A percentile compares a stretch with the other conserved stretches of the same genome.
phyloP scores from a whole-genome alignment of 352 stramenopile genomes.

The Aphanomyces stellatus region DNA sequence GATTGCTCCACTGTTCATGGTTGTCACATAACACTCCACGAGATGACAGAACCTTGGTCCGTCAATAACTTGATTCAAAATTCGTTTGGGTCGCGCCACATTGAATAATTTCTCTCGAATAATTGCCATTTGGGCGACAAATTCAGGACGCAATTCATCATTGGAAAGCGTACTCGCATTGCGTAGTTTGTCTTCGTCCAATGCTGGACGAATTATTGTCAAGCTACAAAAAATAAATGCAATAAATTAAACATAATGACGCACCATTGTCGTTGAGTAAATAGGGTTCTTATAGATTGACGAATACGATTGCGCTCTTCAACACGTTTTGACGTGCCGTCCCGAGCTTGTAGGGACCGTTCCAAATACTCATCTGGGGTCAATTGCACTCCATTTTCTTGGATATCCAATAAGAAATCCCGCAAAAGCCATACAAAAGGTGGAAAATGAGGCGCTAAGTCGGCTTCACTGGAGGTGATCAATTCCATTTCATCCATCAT shows the following conservation, averaged over 20 bases:
- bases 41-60: constrained; percentile 54
- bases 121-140: constrained; percentile 53
- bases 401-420: constrained; percentile 78
- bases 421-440: constrained; percentile 76
- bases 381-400: constrained; percentile 43
- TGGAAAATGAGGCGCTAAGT: constrained; percentile 67
- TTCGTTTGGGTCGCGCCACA: constrained; percentile 45
- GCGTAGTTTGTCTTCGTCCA: constrained; percentile 50
- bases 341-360: constrained; percentile 52
- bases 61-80: constrained; percentile 58
- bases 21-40: constrained; percentile 56
- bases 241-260: background rate
- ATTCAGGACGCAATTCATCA: constrained; percentile 61
- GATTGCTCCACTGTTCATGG: constrained; percentile 65
- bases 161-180: constrained; percentile 43
- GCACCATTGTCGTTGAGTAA: constrained; percentile 44
- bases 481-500: constrained; percentile 28
- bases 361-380: constrained; percentile 72
- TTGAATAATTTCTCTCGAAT: constrained; percentile 44
- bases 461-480: constrained; percentile 36
- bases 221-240: constrained; percentile 28
- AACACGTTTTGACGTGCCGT: constrained; percentile 32
- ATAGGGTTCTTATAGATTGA: constrained; percentile 53
- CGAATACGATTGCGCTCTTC: constrained; percentile 66
- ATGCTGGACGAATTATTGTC: constrained; percentile 68